phyloP scores from a whole-genome alignment of 1,284 basidiomycete genomes.

The Sphagnurus paluster region DNA sequence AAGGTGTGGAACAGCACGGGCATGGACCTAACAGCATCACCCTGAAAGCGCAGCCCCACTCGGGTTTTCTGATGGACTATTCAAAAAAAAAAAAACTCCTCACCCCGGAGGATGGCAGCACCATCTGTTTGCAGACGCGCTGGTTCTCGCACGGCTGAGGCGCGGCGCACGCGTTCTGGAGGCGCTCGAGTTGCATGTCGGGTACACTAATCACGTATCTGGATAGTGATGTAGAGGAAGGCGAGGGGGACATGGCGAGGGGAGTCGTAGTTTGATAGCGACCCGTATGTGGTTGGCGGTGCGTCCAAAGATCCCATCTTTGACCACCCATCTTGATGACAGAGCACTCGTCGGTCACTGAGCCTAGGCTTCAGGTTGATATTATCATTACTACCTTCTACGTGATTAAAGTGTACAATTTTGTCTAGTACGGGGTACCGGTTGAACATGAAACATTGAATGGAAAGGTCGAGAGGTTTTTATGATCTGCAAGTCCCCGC shows the following conservation, averaged over 20 bases:
- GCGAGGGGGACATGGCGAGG: constrained; percentile 18
- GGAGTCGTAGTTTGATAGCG: constrained; percentile 15
- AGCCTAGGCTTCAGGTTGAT: too few species aligned
- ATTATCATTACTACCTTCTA: constrained; percentile 9
- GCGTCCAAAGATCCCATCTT: constrained; percentile 40
- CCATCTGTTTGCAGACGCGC: constrained; percentile 25
- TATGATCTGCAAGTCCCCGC: too few species aligned
- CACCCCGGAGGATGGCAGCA: constrained; percentile 18
- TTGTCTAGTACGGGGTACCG: too few species aligned
- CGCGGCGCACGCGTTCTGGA: constrained; percentile 24
- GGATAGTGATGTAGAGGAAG: constrained; percentile 23
- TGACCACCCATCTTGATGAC: constrained; percentile 30
- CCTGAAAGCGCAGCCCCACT: too few species aligned
- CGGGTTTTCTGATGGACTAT: too few species aligned
- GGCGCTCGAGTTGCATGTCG: constrained; percentile 32
- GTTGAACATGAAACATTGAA: too few species aligned
- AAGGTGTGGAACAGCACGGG: too few species aligned
- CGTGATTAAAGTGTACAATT: too few species aligned
- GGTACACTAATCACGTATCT: constrained; percentile 17
- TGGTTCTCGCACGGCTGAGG: constrained; percentile 25
- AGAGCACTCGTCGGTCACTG: constrained; percentile 4
- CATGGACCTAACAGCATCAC: too few species aligned
- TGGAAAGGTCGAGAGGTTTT: too few species aligned
- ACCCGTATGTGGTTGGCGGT: constrained; percentile 32
- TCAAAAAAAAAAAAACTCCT: too few species aligned